phyloP scores from a whole-genome alignment of 371 early-diverging fungal species.

The Apophysomyces variabilis region DNA sequence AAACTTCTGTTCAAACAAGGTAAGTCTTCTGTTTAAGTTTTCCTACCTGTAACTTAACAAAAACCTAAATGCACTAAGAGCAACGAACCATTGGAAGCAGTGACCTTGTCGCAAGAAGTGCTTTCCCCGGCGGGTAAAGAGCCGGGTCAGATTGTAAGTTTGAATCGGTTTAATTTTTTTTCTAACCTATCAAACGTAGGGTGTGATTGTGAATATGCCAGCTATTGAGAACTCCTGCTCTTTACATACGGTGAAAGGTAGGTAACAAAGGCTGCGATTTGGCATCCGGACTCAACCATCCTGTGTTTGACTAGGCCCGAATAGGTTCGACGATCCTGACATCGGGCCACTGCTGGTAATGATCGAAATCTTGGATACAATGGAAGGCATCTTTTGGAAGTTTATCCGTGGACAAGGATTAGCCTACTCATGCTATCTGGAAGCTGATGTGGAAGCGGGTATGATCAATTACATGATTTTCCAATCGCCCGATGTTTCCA shows the following conservation, averaged over 20 bases:
- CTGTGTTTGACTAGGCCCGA: constrained; percentile 42
- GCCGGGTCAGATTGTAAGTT: constrained; percentile 55
- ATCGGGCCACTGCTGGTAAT: constrained; percentile 64
- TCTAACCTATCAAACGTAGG: constrained; percentile 17
- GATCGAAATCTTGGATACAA: constrained; percentile 62
- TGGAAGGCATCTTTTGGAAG: constrained; percentile 73
- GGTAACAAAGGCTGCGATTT: too few species aligned
- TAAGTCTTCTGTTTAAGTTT: neutral
- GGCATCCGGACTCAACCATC: too few species aligned
- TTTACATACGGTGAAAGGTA: constrained; percentile 46
- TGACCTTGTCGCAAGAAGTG: constrained; percentile 56
- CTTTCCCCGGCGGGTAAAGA: constrained; percentile 53
- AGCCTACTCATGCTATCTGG: constrained; percentile 63
- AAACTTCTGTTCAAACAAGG: constrained; percentile 33
- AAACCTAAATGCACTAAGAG: neutral
- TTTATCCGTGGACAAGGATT: constrained; percentile 71
- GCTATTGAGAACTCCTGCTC: constrained; percentile 69
- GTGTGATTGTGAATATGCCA: constrained; percentile 60
- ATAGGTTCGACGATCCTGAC: constrained; percentile 58
- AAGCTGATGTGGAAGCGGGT: constrained; percentile 55
- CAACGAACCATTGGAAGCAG: constrained; percentile 32
- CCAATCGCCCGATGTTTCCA: constrained; percentile 61
- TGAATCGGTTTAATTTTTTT: neutral
- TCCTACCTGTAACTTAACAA: neutral
- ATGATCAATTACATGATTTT: constrained; percentile 61